Evolutionary conservation across 352 stramenopile species (phyloP), one percentile per base, ranked within the genome.

Genomic region (Phytophthora hybrid): DNA sequence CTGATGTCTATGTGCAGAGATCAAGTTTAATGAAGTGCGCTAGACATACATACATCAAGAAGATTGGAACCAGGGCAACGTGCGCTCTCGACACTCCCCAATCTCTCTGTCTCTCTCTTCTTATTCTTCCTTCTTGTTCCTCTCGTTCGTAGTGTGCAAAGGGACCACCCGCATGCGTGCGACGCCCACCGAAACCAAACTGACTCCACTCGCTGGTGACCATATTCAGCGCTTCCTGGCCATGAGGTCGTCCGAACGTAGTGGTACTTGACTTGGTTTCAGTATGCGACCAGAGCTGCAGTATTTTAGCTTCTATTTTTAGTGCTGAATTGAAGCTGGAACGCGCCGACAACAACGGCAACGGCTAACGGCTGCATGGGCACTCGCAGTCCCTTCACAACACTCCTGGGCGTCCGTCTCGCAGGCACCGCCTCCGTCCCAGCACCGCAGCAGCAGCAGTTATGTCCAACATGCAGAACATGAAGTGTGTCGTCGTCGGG

Each of bases 401-500:
- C 18, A 73, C 44, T 63, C 74, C 77, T 72, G 54, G 63, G 39
- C 56, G 19, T 59, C 49, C 19, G 16, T 31, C 59, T 6, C 69
- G 56, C 47, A 76, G 58, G 16, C 21, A 5, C 31, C 18, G 26
- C 64, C 37, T 18, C 11, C 37, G 37, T 5, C 37, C 23, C 23
- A 26, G 23, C 37, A 18, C 37, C 37, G 10, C 37, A 77, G 58
- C 59, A 66, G 39, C 41, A 34, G 41, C 54, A 51, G n/a, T 26
- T 1, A 82, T 82, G 76, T 79, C 72, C 31, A 63, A 71, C 59
- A 98, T 98, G 93, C 94, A 98, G 84, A 98, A 98, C 84, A 98
- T 98, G 85, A 98, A 98, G 81, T 98, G 94, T 75, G 94, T 98
- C 54, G 88, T 97, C 58, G 91, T 96, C 46, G 91, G 89, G 85